Evolutionary conservation across 148 eudicot genomes (phyloP), one percentile per base, ranked within the genome.

Genomic region (Rhododendron griersonianum): DNA sequence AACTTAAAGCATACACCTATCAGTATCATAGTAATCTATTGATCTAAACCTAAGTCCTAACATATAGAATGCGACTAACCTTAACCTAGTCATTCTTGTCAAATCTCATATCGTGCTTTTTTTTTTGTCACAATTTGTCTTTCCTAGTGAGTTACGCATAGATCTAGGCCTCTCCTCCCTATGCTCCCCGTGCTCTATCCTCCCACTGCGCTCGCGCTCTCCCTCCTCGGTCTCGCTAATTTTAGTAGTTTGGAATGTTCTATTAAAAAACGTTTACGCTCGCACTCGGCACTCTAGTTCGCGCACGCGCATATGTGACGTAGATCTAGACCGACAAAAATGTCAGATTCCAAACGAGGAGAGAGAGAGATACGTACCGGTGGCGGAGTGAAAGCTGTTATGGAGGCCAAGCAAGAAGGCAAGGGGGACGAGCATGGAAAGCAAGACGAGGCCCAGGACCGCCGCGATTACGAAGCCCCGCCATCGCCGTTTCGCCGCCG

Each of bases 351-450:
- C 73, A 71, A 81, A 86, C 55, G 23, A 74, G 71, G 69, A n/a
- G 35, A 21, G 28, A 80, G 67, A 21, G 41, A 25, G 18, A 79
- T n/a, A 33, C 39, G 15, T 91, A 93, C 98, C 94, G 15, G 92
- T 15, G 74, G 86, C 45, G 33, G 96, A 90, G 80, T 92, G 94
- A 84, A 96, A 93, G 25, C 93, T 92, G 75, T 89, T 92, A 86
- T 95, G 96, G 87, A 94, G 94, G 61, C 98, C 98, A 69, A 97
- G 98, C 74, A 97, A 90, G 86, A 95, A 95, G 51, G 93, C 93
- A 23, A 97, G 94, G 37, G 99, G 98, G 35, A 97, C 98, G 82
- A 97, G 98, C 98, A 97, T 94, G 13, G 99, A 97, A 7, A 95
- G 94, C 14, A 95, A 81, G 19, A 97, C 99, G n/a, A 97, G 98